Evolutionary conservation across 2,329 filamentous ascomycete species (phyloP).

Genomic region (Colletotrichum viniferum): DNA sequence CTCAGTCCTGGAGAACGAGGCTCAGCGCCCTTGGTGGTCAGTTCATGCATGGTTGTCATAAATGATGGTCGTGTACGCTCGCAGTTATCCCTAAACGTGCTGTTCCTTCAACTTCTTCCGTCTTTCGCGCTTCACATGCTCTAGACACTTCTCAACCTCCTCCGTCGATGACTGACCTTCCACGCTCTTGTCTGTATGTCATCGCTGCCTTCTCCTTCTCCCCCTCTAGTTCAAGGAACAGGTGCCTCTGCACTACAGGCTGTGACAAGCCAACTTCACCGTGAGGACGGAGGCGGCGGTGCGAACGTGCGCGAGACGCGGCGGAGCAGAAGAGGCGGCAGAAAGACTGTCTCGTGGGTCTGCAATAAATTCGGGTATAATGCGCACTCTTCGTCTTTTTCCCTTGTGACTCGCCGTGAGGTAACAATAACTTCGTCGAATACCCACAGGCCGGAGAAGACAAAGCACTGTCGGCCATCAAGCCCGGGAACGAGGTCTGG

Average conservation of each 20-base stretch:
- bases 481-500: neutral
- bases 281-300: no score
- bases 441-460: rapidly evolving
- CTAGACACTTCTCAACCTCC: no score
- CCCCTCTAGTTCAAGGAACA: no score
- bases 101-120: rapidly evolving
- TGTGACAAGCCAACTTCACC: no score
- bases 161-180: no score
- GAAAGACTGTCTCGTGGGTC: neutral
- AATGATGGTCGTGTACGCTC: no score
- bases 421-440: rapidly evolving
- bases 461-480: rapidly evolving
- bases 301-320: no score
- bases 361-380: rapidly evolving
- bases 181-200: no score
- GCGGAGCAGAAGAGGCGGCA: rapidly evolving
- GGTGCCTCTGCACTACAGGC: no score
- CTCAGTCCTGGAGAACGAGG: neutral
- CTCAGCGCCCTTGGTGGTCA: neutral
- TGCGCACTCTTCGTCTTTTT: rapidly evolving
- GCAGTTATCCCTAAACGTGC: no score
- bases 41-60: neutral
- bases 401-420: neutral
- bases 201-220: no score
- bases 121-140: neutral